phyloP scores from a whole-genome alignment of 2,329 filamentous ascomycete species.

The Cladosporium sphaerospermum region DNA sequence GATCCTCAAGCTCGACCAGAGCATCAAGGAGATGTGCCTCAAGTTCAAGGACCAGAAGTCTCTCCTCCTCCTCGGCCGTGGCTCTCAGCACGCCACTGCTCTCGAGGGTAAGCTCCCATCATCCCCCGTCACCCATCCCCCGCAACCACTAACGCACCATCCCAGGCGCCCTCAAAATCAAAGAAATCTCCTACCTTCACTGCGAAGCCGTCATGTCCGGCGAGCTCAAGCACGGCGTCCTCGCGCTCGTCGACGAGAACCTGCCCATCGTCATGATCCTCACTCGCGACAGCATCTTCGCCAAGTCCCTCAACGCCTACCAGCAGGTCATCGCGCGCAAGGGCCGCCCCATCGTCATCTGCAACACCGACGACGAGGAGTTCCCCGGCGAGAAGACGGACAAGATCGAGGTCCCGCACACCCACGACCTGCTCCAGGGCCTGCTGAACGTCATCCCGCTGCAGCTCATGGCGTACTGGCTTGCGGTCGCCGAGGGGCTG shows the following conservation, averaged over 20 bases:
- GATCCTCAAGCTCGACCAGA: conserved; percentile 82
- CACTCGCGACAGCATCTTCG: conserved; percentile 91
- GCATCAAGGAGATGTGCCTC: conserved; percentile 89
- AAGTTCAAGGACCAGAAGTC: conserved; percentile 98
- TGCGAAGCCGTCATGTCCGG: conserved; percentile 99
- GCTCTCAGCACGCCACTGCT: conserved; percentile 93
- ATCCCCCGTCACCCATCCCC: not conserved
- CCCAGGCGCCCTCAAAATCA: conserved; percentile 86
- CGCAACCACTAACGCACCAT: conserved; percentile 14
- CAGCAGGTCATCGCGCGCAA: conserved; percentile 97
- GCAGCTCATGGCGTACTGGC: conserved; percentile 98
- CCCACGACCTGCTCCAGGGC: conserved; percentile 90
- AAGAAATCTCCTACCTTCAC: conserved; percentile 99
- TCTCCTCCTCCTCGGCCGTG: conserved; percentile 84
- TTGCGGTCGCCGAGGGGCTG: conserved; percentile 88
- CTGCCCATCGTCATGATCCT: conserved; percentile 99
- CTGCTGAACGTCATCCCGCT: conserved; percentile 96
- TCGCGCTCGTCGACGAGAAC: conserved; percentile 96
- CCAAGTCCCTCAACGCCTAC: conserved; percentile 98
- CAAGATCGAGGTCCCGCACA: conserved; percentile 96
- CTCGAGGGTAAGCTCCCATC: conserved; percentile 60
- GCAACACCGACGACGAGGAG: conserved; percentile 83
- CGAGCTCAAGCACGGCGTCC: conserved; percentile 97
- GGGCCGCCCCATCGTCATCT: conserved; percentile 97
- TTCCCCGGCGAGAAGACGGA: conserved; percentile 84